Evolutionary conservation across 257 asterid genomes (phyloP), one percentile per base, ranked within the genome.

Genomic region (Jacaranda copaia): DNA sequence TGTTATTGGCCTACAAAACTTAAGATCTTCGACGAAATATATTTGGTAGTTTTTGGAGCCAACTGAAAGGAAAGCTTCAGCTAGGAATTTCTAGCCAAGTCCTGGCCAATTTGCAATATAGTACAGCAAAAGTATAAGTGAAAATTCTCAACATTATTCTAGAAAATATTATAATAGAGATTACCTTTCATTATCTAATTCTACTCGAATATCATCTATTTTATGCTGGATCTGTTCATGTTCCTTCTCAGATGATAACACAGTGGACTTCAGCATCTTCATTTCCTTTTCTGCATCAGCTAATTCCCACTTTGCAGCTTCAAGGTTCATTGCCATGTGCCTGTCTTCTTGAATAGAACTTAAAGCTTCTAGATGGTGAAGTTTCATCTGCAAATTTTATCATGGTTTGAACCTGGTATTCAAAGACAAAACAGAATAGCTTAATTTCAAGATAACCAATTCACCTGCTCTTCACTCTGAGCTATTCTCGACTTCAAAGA

Each of bases 261-360:
- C 73, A 61, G 89, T 79, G 79, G 97, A 91, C 87, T 86, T 95
- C 84, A 91, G 88, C 96, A 94, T 91, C 91, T 89, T 95, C 70
- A 89, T 79, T 83, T 95, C 99, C 82, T 93, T 95, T 77, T 95
- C 98, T n/a, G 95, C 90, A 82, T 95, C 99, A 45, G 88, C 87
- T 81, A 91, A 62, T 85, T 95, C 99, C 93, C 94, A 84, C 83
- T 86, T 95, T 46, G 90, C 80, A 55, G 86, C 68, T 86, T 95
- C 99, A 52, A 93, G 86, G 73, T 77, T 84, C 35, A 88, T 65
- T 10, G 83, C 82, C 76, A 85, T 80, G 82, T 83, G 94, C 84
- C 88, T 88, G 87, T 91, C 99, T 79, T 91, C 94, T 82, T 88
- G 87, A 68, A 89, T 83, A 73, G 81, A 82, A 69, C 84, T 85